A percentile compares a stretch with the other conserved stretches of the same genome.
Evolutionary conservation across 2,329 filamentous ascomycete genomes (phyloP).

Genomic region (Fusarium sp.): DNA sequence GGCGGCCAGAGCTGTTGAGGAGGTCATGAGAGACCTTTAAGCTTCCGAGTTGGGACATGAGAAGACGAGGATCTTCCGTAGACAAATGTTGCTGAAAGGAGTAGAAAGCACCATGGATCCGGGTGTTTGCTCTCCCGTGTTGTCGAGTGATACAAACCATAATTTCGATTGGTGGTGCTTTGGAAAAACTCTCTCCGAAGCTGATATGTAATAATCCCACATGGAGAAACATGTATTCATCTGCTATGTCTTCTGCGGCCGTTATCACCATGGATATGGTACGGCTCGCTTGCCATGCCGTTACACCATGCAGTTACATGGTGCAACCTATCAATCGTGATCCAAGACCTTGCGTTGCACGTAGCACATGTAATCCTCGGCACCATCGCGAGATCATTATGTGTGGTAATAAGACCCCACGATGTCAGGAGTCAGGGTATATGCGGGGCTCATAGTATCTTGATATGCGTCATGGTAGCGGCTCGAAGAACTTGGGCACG

Average conservation of each 20-base stretch:
- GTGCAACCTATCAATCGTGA: constrained; percentile 29
- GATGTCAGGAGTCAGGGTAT: constrained; percentile 1
- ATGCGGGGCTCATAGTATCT: constrained; percentile 13
- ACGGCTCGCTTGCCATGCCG: constrained; percentile 26
- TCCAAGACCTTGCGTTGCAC: constrained; percentile 8
- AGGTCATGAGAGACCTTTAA: constrained; percentile 73
- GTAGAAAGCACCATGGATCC: background rate
- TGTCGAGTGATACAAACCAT: background rate
- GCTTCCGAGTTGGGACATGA: background rate
- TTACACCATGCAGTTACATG: constrained; percentile 34
- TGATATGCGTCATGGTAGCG: constrained; percentile 13
- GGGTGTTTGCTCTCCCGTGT: background rate
- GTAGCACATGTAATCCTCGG: constrained; percentile 15
- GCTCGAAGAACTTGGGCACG: constrained; percentile 3
- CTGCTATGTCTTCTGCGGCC: constrained; percentile 3
- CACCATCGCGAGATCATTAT: constrained; percentile 12
- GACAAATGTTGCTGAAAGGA: background rate
- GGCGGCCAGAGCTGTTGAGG: constrained; percentile 71
- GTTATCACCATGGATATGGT: constrained; percentile 6
- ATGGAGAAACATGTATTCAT: constrained; percentile 10
- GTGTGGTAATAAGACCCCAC: constrained; percentile 10
- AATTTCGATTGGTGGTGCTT: too few species aligned
- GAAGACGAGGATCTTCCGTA: background rate
- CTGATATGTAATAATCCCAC: background rate
- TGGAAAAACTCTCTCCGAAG: background rate